A percentile compares a stretch with the other conserved stretches of the same genome.
Conservation (phyloP, 2,329 filamentous ascomycete genomes). For the Trichoderma sp. region DNA sequence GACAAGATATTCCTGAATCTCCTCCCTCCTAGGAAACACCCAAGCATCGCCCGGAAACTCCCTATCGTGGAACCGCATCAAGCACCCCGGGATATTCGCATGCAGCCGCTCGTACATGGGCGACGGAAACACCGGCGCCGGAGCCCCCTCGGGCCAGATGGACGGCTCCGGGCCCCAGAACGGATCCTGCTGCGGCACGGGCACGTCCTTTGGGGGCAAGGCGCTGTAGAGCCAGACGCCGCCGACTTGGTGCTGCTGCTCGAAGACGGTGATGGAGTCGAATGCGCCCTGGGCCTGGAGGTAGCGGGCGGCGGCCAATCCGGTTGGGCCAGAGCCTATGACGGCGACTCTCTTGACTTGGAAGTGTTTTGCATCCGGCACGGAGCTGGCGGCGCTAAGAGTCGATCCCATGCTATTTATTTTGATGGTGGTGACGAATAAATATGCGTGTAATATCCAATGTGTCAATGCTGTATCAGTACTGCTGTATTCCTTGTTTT, state of each 20-base stretch:
- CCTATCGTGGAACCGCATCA: constrained; percentile 79
- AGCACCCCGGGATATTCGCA: constrained; percentile 77
- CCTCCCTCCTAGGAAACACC: constrained; percentile 71
- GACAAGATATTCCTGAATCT: constrained; percentile 72
- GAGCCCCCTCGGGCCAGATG: constrained; percentile 42
- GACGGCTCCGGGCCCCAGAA: constrained; percentile 63
- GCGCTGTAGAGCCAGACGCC: constrained; percentile 83
- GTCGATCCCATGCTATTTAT: constrained; percentile 5
- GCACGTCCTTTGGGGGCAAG: constrained; percentile 45
- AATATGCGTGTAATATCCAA: background rate
- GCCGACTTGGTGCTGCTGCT: constrained; percentile 73
- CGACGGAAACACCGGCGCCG: constrained; percentile 66
- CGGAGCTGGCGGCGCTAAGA: constrained; percentile 28
- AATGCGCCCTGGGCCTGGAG: constrained; percentile 68
- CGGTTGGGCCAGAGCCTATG: constrained; percentile 79
- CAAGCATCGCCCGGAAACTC: constrained; percentile 62
- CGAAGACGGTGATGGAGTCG: constrained; percentile 70
- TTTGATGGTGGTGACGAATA: background rate
- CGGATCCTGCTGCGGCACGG: constrained; percentile 67
- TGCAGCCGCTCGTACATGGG: constrained; percentile 81
- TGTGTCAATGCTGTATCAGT: background rate
- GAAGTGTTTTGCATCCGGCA: constrained; percentile 37
- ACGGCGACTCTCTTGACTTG: constrained; percentile 65
- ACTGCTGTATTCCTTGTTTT: background rate
- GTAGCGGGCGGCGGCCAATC: constrained; percentile 78